Conservation (phyloP, 2,329 filamentous ascomycete species). For the Helicocarpus griseus region DNA sequence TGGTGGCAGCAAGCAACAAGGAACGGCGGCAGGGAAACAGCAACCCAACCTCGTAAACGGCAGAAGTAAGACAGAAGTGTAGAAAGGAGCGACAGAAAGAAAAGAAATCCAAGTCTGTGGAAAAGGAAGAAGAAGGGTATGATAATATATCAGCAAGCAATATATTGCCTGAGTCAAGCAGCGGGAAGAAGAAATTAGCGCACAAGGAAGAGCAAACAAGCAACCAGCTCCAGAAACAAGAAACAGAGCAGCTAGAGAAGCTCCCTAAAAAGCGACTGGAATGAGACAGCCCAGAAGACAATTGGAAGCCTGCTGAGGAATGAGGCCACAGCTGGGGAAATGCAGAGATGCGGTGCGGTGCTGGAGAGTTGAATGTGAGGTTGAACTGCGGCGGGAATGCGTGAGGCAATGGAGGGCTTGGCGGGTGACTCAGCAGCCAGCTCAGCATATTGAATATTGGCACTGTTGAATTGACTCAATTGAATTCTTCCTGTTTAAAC, state of each 20-base stretch:
- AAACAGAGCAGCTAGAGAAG: no score
- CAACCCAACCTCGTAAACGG: not conserved
- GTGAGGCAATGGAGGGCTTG: not conserved
- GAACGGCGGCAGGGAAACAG: not conserved
- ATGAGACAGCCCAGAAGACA: no score
- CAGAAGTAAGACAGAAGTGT: not conserved
- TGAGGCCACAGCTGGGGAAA: no score
- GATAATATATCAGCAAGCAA: no score
- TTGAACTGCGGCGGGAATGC: not conserved
- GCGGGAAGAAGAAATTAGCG: not conserved
- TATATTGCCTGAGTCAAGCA: not conserved
- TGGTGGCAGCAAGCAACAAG: not conserved
- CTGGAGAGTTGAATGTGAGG: not conserved
- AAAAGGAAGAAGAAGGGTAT: not conserved
- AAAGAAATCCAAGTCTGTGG: constrained; percentile 2
- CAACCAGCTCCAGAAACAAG: no score
- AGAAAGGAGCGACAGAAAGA: constrained; percentile 8
- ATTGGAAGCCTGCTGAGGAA: no score
- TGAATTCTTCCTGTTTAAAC: no score
- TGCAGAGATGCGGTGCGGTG: no score
- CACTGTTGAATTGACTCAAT: no score
- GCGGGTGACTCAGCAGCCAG: not conserved
- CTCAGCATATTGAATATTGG: no score
- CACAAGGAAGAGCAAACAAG: no score
- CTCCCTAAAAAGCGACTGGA: no score